Conservation (phyloP, 495 filamentous ascomycete genomes). For the Apodospora peruviana region DNA sequence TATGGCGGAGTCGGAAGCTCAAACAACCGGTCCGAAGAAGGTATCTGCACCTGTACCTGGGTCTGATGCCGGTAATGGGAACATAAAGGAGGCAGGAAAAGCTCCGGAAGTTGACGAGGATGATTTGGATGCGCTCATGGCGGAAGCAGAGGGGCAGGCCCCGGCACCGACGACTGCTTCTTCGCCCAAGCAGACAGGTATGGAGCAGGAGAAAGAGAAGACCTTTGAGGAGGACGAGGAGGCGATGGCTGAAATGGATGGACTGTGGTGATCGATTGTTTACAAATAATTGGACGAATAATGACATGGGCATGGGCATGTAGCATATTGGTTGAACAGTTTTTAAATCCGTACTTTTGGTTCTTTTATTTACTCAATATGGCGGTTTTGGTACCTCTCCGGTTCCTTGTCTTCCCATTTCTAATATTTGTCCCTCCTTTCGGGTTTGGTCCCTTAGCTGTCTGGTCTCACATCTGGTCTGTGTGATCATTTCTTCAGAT, state of each 20-base stretch:
- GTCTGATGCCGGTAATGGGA: no score
- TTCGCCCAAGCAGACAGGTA: slow-evolving; percentile 37
- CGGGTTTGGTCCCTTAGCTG: no score
- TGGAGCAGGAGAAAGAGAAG: background rate
- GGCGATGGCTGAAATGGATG: slow-evolving; percentile 62
- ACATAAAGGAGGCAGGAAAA: background rate
- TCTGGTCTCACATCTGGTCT: no score
- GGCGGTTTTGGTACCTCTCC: no score
- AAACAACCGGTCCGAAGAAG: slow-evolving; percentile 1
- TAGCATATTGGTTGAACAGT: no score
- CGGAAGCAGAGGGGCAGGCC: slow-evolving; percentile 32
- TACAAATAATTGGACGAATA: background rate
- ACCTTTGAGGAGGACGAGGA: slow-evolving; percentile 58
- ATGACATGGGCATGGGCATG: no score
- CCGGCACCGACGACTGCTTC: slow-evolving; percentile 13
- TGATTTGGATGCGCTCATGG: slow-evolving; percentile 44
- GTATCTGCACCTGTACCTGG: slow-evolving; percentile 40
- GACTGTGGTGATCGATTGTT: slow-evolving; percentile 42
- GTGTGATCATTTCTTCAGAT: no score
- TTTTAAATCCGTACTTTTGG: no score
- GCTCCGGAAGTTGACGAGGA: slow-evolving; percentile 13
- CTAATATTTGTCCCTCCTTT: no score
- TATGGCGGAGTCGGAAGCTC: slow-evolving; percentile 38
- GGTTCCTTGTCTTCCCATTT: no score
- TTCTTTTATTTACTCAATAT: no score